Evolutionary conservation across 768 basidiomycete species (phyloP).

Genomic region (Tephrocybe rancida): DNA sequence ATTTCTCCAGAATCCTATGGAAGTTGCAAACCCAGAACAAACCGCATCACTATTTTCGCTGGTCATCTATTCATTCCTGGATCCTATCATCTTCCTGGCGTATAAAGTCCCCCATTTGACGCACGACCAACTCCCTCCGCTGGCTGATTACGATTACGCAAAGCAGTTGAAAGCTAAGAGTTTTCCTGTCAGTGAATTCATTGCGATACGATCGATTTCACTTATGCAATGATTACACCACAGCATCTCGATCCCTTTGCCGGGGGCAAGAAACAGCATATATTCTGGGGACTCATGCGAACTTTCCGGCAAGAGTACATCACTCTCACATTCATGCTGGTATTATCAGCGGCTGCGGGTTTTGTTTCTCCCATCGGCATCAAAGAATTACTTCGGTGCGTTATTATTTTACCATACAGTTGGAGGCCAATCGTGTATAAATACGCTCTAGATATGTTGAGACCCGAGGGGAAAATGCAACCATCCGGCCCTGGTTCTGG

Average conservation of each 20-base stretch:
- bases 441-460: conserved; percentile 56
- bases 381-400: conserved; percentile 42
- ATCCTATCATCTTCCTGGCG: conserved; percentile 50
- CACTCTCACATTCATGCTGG: conserved; percentile 28
- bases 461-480: conserved; percentile 45
- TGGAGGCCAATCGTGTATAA: neutral
- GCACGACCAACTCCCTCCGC: conserved; percentile 57
- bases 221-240: conserved; percentile 7
- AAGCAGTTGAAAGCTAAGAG: conserved; percentile 24
- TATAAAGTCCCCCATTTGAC: conserved; percentile 49
- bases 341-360: conserved; percentile 24
- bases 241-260: conserved; percentile 41
- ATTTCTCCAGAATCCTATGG: conserved; percentile 30
- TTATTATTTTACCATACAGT: neutral
- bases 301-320: conserved; percentile 37
- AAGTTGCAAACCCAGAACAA: conserved; percentile 49
- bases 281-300: conserved; percentile 48
- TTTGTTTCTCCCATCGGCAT: conserved; percentile 43
- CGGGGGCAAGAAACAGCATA: conserved; percentile 40
- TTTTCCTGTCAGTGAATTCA: conserved; percentile 28
- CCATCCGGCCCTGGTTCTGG: conserved; percentile 73
- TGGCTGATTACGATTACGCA: conserved; percentile 62
- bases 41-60: conserved; percentile 48
- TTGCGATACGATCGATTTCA: neutral
- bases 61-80: conserved; percentile 54